Evolutionary conservation across 2,329 filamentous ascomycete species (phyloP).

Genomic region (Aureobasidium sp.): DNA sequence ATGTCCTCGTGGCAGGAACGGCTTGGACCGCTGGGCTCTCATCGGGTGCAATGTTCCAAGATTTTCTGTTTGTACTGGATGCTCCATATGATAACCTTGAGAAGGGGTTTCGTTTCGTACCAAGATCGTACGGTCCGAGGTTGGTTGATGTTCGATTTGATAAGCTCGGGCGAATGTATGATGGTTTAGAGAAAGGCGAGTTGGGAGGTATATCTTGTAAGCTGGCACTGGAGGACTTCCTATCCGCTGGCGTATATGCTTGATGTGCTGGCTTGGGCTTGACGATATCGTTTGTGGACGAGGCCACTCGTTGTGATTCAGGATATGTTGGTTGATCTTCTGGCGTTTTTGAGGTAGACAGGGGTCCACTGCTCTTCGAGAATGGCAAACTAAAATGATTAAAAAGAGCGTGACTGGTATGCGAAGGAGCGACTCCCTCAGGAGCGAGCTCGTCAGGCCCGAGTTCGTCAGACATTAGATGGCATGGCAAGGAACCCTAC

Average conservation of each 20-base stretch:
- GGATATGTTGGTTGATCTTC: not conserved
- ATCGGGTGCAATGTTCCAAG: not conserved
- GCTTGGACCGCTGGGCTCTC: not conserved
- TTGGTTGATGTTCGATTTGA: not conserved
- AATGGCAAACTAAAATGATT: not conserved
- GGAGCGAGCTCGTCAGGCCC: not conserved
- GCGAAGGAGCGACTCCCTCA: not conserved
- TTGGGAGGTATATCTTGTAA: not conserved
- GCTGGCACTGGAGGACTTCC: not conserved
- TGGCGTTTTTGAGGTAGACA: not conserved
- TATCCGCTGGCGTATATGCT: not conserved
- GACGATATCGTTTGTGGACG: not conserved
- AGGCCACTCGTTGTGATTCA: not conserved
- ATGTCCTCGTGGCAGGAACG: not conserved
- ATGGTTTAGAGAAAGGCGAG: conserved; percentile 2
- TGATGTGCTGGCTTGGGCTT: not conserved
- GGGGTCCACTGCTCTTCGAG: not conserved
- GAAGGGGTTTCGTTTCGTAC: not conserved
- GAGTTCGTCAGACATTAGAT: not conserved
- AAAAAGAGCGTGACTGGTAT: not conserved
- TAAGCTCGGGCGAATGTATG: not conserved
- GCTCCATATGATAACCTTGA: not conserved
- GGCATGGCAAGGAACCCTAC: not conserved
- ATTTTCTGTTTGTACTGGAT: not conserved
- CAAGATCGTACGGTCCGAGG: not conserved